A percentile compares a stretch with the other conserved stretches of the same genome.
Evolutionary conservation across 768 basidiomycete species (phyloP).

Genomic region (Trametes coccinea): DNA sequence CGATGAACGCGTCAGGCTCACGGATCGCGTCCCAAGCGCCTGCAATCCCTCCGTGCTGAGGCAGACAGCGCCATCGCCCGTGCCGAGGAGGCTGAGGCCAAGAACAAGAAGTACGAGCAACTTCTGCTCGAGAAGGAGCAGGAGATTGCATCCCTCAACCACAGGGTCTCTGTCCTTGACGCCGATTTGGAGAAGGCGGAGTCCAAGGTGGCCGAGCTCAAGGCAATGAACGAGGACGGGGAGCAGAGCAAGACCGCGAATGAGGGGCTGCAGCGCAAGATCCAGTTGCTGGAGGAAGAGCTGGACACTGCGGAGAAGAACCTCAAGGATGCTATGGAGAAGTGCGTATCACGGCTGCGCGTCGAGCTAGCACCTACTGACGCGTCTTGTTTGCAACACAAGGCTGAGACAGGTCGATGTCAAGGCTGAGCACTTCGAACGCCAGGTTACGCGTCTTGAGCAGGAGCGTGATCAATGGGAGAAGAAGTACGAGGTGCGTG

Average conservation of each 20-base stretch:
- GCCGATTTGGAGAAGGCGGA: conserved; percentile 72
- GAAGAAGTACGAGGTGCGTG: conserved; percentile 87
- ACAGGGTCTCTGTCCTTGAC: conserved; percentile 68
- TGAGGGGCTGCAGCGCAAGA: conserved; percentile 78
- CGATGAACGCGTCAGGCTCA: not conserved
- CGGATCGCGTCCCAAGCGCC: conserved; percentile 50
- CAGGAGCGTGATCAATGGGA: conserved; percentile 93
- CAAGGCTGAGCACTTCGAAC: conserved; percentile 98
- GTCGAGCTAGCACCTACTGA: not conserved
- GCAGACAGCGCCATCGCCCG: conserved; percentile 79
- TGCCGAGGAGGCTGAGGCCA: conserved; percentile 84
- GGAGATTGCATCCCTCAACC: conserved; percentile 75
- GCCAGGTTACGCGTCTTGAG: conserved; percentile 82
- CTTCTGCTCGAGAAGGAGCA: conserved; percentile 79
- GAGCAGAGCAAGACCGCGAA: conserved; percentile 69
- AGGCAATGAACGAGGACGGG: conserved; percentile 63
- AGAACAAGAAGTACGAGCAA: conserved; percentile 80
- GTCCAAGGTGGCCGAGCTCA: conserved; percentile 59
- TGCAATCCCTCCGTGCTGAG: conserved; percentile 76
- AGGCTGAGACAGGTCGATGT: conserved; percentile 96
- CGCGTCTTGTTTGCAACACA: conserved; percentile 8
- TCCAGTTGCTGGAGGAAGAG: conserved; percentile 92
- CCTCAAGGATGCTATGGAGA: conserved; percentile 93
- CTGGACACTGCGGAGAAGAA: conserved; percentile 95
- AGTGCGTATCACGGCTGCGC: conserved; percentile 57